Evolutionary conservation across 495 filamentous ascomycete species (phyloP).

Genomic region (Geoglossum glabrum): DNA sequence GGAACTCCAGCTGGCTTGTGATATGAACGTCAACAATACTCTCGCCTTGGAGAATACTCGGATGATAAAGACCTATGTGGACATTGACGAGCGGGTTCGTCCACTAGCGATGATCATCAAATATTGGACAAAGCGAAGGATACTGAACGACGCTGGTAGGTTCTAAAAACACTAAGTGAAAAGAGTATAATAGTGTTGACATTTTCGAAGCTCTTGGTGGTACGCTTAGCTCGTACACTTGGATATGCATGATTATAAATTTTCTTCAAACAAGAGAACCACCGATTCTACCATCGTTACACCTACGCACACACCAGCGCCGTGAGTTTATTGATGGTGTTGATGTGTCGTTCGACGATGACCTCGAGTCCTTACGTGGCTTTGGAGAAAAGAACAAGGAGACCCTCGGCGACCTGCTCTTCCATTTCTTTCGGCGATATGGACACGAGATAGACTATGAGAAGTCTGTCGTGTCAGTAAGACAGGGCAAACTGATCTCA

Average conservation of each 20-base stretch:
- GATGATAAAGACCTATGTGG: slow-evolving; percentile 95
- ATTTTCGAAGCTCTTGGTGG: slow-evolving; percentile 62
- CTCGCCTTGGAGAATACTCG: slow-evolving; percentile 86
- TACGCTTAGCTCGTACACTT: slow-evolving; percentile 95
- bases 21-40: slow-evolving; percentile 98
- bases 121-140: slow-evolving; percentile 81
- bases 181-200: slow-evolving; percentile 89
- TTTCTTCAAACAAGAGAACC: slow-evolving; percentile 83
- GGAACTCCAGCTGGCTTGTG: slow-evolving; percentile 72
- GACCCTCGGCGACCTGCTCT: slow-evolving; percentile 61
- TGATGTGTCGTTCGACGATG: slow-evolving; percentile 64
- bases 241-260: slow-evolving; percentile 96
- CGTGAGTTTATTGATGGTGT: slow-evolving; percentile 35
- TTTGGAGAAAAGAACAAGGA: slow-evolving; percentile 71
- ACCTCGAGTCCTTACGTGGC: slow-evolving; percentile 47
- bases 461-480: slow-evolving; percentile 63
- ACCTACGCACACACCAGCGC: slow-evolving; percentile 50
- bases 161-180: slow-evolving; percentile 42
- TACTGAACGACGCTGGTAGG: slow-evolving; percentile 89
- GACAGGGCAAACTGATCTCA: slow-evolving; percentile 61
- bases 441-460: slow-evolving; percentile 86
- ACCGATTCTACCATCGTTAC: slow-evolving; percentile 71
- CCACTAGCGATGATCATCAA: slow-evolving; percentile 92
- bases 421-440: slow-evolving; percentile 87
- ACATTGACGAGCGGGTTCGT: slow-evolving; percentile 78